Evolutionary conservation across 306 rosid species (phyloP), one percentile per base, ranked within the genome.

Genomic region (Vigna radiata): DNA sequence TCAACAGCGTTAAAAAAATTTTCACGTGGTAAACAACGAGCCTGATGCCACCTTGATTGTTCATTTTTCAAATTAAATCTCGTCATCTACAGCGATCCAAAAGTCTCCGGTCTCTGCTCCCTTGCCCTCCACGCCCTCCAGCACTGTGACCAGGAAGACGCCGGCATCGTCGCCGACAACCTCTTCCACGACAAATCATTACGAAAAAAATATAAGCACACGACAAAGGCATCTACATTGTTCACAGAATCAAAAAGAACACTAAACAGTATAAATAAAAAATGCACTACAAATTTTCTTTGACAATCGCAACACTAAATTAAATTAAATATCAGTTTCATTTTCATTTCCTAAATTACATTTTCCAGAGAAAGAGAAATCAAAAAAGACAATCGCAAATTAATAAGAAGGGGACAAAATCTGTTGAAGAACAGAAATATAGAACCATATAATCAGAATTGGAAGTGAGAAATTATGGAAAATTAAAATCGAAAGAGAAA

Each of bases 171-270:
- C 21, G 21, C 21, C 21, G 21, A 21, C 21, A 21, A 21, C 21
- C 21, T 21, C 21, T 21, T 21, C 21, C 21, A 21, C 21, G 21
- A 21, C 77, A 84, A 80, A 82, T 55, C 15, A 72, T 0, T 52
- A 82, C 0, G 0, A 69, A 39, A 70, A 75, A 11, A 4, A 77
- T 33, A 80, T 89, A 82, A 86, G 88, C 23, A 39, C 16, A 59
- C 17, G 37, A 23, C 36, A n/a, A n/a, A n/a, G n/a, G n/a, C n/a
- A n/a, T n/a, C n/a, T n/a, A n/a, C n/a, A n/a, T n/a, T n/a, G n/a
- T 49, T 27, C 64, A 71, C 33, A 12, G 3, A 63, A 70, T 70
- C 55, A n/a, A 82, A 71, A 71, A 8, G 36, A 69, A 61, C 53
- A 66, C 58, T 48, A 25, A 4, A 48, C 7, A 46, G 48, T 36